Base-by-base conservation (phyloP, 1,139 yeast species). In the Diutina rugosa region DNA sequence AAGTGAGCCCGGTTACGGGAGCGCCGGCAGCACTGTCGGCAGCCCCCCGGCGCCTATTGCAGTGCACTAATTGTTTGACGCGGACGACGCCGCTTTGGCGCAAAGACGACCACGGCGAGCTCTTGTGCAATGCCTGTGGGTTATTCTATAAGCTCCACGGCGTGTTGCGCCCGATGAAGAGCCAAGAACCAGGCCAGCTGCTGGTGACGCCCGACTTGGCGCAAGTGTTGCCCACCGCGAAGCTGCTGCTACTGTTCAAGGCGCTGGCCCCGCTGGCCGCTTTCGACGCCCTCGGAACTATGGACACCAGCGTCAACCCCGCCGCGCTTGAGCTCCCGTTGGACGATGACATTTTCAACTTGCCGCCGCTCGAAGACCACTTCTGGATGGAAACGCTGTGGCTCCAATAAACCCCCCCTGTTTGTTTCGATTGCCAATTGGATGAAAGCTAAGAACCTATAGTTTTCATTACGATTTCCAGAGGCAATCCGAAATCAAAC, bases 61-160 rank as follows among this genome's bases (percentile, higher is more conserved):
- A 73, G 59, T 76, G 80, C 58, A 65, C 77, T 47, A 76, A 76
- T 63, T 76, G 80, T 61, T 73, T 72, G 54, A 76, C 80, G 9
- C 69, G 67, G 58, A 75, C 80, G 2, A 76, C 80, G 2, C 80
- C 80, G 4, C 64, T 76, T 16, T 76, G 80, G 80, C 66, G 80
- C 55, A 74, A 73, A 58, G 67, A 77, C n/a, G 72, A 69, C 61
- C 68, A 69, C 55, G 79, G 80, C 2, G 77, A 73, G 57, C 68
- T 76, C 55, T 65, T 76, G 44, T 76, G 80, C 61, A 76, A 76
- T 61, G 80, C 80, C 0, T 76, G 80, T 63, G 80, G 80, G 3
- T 49, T 49, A 9, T 49, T 49, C 35, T 49, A 49, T 12, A 49
- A 49, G 44, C 44, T 49, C 28, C 53, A 49, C 32, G 53, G 53